These are phyloP conservation scores for Chiua virens DNA, from an alignment of 768 basidiomycete genomes.

Conservation along the genomic window DNA sequence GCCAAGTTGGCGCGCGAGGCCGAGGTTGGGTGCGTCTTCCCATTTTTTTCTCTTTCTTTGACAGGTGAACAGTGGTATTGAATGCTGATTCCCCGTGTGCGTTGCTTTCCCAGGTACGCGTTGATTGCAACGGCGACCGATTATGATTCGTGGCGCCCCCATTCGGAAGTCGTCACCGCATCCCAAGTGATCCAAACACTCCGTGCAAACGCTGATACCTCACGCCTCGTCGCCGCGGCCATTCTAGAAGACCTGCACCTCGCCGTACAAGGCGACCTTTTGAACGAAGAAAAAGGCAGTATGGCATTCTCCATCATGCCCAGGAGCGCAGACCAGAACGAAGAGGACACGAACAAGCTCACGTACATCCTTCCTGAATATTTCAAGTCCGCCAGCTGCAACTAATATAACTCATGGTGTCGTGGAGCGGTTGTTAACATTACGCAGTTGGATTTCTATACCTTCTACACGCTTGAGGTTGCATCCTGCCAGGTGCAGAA, in stretches of 20 bases:
- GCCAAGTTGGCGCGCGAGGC: constrained; percentile 97
- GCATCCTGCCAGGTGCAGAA: too few relatives aligned
- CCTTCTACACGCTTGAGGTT: too few relatives aligned
- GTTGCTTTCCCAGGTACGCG: constrained; percentile 63
- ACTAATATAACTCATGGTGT: too few relatives aligned
- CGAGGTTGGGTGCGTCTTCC: constrained; percentile 68
- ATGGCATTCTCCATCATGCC: constrained; percentile 91
- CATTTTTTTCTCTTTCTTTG: background rate
- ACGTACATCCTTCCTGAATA: constrained; percentile 78
- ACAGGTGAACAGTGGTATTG: background rate
- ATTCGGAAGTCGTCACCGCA: constrained; percentile 80
- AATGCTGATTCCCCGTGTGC: background rate
- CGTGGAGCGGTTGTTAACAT: too few relatives aligned
- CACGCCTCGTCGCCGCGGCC: constrained; percentile 69
- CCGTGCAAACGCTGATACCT: constrained; percentile 81
- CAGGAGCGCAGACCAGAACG: constrained; percentile 48
- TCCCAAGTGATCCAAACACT: constrained; percentile 91
- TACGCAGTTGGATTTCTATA: too few relatives aligned
- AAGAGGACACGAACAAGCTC: constrained; percentile 66
- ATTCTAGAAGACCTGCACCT: constrained; percentile 71
- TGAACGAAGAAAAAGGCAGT: constrained; percentile 71
- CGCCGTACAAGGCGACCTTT: constrained; percentile 53
- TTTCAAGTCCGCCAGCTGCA: constrained; percentile 39
- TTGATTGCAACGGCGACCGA: constrained; percentile 90
- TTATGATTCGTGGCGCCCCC: constrained; percentile 92